Base-by-base conservation (phyloP, 2,329 filamentous ascomycete genomes). In the Colletotrichum melonis region DNA sequence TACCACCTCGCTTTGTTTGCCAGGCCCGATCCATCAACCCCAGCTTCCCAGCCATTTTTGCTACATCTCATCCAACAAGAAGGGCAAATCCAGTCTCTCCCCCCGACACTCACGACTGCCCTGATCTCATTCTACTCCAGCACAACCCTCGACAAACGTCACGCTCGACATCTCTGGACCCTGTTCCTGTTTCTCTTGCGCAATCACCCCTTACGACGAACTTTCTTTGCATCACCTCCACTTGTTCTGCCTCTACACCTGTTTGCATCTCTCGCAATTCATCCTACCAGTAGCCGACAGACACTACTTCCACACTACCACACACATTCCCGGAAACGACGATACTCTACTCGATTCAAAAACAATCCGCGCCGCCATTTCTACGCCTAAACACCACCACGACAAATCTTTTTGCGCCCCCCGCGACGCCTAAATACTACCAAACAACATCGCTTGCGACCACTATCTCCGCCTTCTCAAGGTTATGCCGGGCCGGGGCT, bases 41-140 rank as follows among this genome's bases (percentile, higher is more conserved):
- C 67, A 70, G 71, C 71, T 73, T 73, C 71, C 71, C 71, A 73
- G 71, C 71, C 71, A 71, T 73, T 73, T 71, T 66, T 73, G 67
- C 71, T 71, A 66, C 67, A 60, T 24, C 46, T 66, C 67, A 58
- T 73, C 71, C 67, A 73, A 71, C 71, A 73, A 63, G 49, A 49
- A 69, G 60, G 62, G 62, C 67, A 71, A 73, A 71, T 73, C 49
- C 71, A 71, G 57, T 71, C 62, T 46, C 22, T 28, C 54, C 55
- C 63, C 70, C 67, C 71, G 71, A 73, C 71, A 71, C 56, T 71
- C 67, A 71, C 67, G 35, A 73, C 62, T 71, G 67, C 71, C 60
- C 62, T 71, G 67, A 66, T 66, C 67, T 54, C 60, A n/a, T 60
- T 62, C 60, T 69, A 57, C 32, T 62, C 63, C 52, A 70, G 56